A percentile compares a stretch with the other conserved stretches of the same genome.
Evolutionary conservation across 208 protist genomes (phyloP).

Genomic region (Trypanosomatidae sp.): DNA sequence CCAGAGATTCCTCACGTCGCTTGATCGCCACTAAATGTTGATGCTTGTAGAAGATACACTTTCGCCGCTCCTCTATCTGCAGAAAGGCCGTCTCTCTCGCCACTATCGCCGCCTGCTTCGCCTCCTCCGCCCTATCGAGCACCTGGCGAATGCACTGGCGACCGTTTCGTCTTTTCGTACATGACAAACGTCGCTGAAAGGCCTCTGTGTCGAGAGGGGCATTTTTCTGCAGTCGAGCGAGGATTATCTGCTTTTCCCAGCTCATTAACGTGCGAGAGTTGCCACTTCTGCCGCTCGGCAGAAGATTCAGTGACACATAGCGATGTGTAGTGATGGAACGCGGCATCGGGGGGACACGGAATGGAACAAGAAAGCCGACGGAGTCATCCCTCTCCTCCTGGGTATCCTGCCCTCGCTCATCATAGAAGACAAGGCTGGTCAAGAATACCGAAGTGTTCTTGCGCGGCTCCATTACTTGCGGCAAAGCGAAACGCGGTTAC

Average conservation of each 20-base stretch:
- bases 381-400: conserved; percentile 4
- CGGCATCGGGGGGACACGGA: conserved; percentile 50
- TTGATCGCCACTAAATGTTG: conserved; percentile 62
- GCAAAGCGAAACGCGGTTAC: not conserved
- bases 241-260: conserved; percentile 68
- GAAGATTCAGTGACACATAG: conserved; percentile 33
- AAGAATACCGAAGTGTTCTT: conserved; percentile 19
- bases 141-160: conserved; percentile 41
- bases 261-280: conserved; percentile 34
- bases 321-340: conserved; percentile 15
- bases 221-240: conserved; percentile 43
- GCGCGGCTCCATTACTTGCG: not conserved
- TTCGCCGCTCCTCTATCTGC: conserved; percentile 35
- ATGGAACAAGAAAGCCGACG: conserved; percentile 29
- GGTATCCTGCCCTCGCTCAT: not conserved
- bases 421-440: conserved; percentile 22
- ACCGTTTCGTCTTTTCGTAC: conserved; percentile 41
- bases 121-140: conserved; percentile 26
- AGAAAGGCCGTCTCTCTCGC: conserved; percentile 22
- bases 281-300: conserved; percentile 11
- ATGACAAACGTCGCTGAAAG: conserved; percentile 57
- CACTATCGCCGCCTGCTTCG: conserved; percentile 9
- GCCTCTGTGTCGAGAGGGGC: conserved; percentile 34
- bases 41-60: conserved; percentile 59
- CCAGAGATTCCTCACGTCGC: conserved; percentile 46